Percentiles rank a stretch among this genome's conserved stretches.
These are phyloP conservation scores for Vanderwaltozyma yarrowii DNA, from an alignment of 805 yeast genomes.

Conservation along the genomic window DNA sequence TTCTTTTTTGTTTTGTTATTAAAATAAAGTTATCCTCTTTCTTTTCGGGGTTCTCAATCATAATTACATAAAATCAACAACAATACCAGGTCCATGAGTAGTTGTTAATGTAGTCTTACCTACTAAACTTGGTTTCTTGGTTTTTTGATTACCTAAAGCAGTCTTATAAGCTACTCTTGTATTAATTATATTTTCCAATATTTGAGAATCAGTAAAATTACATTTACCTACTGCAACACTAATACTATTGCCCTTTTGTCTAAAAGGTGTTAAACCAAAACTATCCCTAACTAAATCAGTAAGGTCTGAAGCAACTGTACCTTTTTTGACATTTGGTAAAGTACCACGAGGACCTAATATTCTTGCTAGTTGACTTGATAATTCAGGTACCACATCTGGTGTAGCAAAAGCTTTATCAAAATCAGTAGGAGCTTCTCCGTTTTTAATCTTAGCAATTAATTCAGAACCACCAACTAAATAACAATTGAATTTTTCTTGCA, in stretches of 20 bases:
- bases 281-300: conserved; percentile 41
- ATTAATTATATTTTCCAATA: conserved; percentile 58
- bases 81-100: conserved; percentile 73
- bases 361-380: conserved; percentile 61
- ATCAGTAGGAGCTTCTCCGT: conserved; percentile 39
- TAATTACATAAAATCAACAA: conserved; percentile 37
- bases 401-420: conserved; percentile 79
- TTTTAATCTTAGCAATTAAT: conserved; percentile 49
- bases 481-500: conserved; percentile 48
- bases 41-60: too few species aligned
- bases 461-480: conserved; percentile 62
- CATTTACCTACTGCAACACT: conserved; percentile 68
- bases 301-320: conserved; percentile 71
- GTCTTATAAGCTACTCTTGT: conserved; percentile 52
- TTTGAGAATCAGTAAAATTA: conserved; percentile 65
- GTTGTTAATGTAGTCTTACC: conserved; percentile 62
- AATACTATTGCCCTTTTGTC: conserved; percentile 55
- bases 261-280: conserved; percentile 65
- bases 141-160: conserved; percentile 43
- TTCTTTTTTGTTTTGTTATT: too few species aligned
- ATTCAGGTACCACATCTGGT: conserved; percentile 59
- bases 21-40: too few species aligned
- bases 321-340: conserved; percentile 79
- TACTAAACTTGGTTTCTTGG: conserved; percentile 57
- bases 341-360: conserved; percentile 80